phyloP scores from a whole-genome alignment of 495 filamentous ascomycete genomes.

The Penicillium goetzii region DNA sequence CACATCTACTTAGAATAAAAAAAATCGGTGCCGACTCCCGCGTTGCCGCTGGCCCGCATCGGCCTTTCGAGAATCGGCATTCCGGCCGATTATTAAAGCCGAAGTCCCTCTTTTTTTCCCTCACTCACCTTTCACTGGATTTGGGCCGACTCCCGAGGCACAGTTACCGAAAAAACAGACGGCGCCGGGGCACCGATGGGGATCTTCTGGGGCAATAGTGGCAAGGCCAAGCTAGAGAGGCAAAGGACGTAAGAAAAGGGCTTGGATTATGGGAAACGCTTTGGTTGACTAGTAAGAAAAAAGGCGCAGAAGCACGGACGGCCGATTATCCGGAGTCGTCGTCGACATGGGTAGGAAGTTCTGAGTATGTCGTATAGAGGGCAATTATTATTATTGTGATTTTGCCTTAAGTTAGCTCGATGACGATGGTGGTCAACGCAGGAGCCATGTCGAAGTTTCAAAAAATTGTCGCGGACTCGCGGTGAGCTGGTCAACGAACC shows the following conservation, averaged over 20 bases:
- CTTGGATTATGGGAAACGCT: neutral
- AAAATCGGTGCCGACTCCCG: conserved; percentile 25
- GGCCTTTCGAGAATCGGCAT: conserved; percentile 23
- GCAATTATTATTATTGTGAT: neutral
- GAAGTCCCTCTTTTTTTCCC: conserved; percentile 4
- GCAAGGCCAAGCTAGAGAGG: neutral
- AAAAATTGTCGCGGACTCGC: neutral
- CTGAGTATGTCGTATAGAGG: neutral
- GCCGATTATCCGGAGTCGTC: conserved; percentile 4
- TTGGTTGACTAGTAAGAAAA: conserved; percentile 4
- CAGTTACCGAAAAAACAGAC: neutral
- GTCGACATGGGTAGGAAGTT: neutral
- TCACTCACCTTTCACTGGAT: neutral
- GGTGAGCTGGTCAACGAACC: neutral
- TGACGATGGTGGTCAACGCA: neutral
- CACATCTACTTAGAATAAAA: no score
- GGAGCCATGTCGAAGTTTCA: conserved; percentile 5
- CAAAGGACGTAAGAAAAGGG: neutral
- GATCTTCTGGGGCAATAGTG: conserved; percentile 13
- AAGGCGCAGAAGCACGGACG: conserved; percentile 5
- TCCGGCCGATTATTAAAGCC: conserved; percentile 21
- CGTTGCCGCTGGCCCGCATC: conserved; percentile 26
- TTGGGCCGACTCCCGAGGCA: conserved; percentile 3
- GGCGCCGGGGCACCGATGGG: neutral
- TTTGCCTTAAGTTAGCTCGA: neutral